Evolutionary conservation across 805 yeast genomes (phyloP).

Genomic region (Candida sanyiensis): DNA sequence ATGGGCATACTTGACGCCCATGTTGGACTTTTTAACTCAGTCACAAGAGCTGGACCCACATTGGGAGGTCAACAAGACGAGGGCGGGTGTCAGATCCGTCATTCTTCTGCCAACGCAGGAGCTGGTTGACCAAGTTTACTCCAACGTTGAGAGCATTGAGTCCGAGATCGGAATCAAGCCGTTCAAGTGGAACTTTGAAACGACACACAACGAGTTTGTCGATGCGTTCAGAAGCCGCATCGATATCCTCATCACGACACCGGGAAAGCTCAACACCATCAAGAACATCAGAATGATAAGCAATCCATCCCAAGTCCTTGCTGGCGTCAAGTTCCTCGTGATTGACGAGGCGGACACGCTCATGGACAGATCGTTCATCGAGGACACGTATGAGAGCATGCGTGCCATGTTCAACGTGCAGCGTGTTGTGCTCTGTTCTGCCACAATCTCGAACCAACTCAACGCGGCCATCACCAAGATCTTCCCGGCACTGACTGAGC

Average conservation of each 20-base stretch:
- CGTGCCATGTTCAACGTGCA: constrained; percentile 45
- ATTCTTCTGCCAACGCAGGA: constrained; percentile 90
- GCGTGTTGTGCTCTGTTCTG: constrained; percentile 76
- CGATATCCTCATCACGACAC: constrained; percentile 83
- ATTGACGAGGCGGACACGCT: constrained; percentile 94
- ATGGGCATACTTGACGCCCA: constrained; percentile 79
- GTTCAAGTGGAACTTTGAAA: constrained; percentile 58
- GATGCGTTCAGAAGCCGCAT: constrained; percentile 45
- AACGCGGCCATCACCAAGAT: constrained; percentile 51
- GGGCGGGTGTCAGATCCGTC: constrained; percentile 55
- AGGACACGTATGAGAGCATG: constrained; percentile 55
- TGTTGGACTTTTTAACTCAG: constrained; percentile 60
- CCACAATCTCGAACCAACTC: constrained; percentile 81
- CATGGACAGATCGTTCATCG: constrained; percentile 73
- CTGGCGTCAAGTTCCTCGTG: constrained; percentile 54
- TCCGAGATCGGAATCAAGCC: constrained; percentile 37
- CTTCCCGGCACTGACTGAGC: constrained; percentile 54
- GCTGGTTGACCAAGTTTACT: constrained; percentile 72
- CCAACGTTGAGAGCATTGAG: constrained; percentile 31
- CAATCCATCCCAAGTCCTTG: constrained; percentile 34
- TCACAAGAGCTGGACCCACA: constrained; percentile 34
- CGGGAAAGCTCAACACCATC: constrained; percentile 55
- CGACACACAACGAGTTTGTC: constrained; percentile 47
- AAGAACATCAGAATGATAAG: constrained; percentile 30
- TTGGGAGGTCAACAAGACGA: constrained; percentile 30